A percentile compares a stretch with the other conserved stretches of the same genome.
phyloP scores from a whole-genome alignment of 2,329 filamentous ascomycete genomes.

The Chaetomium globosum region DNA sequence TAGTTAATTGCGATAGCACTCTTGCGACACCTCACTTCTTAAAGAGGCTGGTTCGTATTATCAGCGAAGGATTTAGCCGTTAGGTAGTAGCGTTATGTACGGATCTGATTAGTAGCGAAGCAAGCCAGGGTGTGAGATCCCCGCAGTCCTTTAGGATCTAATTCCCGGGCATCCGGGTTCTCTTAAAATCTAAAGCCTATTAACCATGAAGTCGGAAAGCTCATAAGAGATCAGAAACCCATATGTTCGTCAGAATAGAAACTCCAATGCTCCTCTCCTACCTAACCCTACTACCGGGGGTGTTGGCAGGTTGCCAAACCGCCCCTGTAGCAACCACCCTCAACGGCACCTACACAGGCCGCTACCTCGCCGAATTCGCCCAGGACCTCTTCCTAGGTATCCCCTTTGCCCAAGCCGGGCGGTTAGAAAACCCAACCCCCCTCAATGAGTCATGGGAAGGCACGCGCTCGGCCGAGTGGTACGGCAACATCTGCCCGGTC shows the following conservation, averaged over 20 bases:
- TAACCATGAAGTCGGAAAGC: neutral
- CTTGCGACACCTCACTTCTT: neutral
- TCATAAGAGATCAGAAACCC: neutral
- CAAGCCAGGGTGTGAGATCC: neutral
- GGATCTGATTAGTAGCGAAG: neutral
- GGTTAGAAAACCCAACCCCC: neutral
- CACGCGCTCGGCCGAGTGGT: neutral
- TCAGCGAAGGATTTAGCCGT: neutral
- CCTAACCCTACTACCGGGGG: neutral
- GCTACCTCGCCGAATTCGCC: constrained; percentile 10
- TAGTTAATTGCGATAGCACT: too few relatives aligned
- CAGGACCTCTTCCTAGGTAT: constrained; percentile 4
- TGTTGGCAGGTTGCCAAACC: neutral
- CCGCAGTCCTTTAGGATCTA: neutral
- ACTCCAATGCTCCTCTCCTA: neutral
- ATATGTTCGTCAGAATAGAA: neutral
- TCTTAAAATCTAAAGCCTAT: too few relatives aligned
- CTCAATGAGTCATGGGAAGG: neutral
- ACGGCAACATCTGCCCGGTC: neutral
- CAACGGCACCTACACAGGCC: constrained; percentile 3
- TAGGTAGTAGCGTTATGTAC: neutral
- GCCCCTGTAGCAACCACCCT: neutral
- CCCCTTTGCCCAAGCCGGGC: neutral
- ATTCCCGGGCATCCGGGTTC: too few relatives aligned
- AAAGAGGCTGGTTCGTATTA: neutral